phyloP scores from a whole-genome alignment of 371 early-diverging fungal genomes.

The Rhizopus delemar region DNA sequence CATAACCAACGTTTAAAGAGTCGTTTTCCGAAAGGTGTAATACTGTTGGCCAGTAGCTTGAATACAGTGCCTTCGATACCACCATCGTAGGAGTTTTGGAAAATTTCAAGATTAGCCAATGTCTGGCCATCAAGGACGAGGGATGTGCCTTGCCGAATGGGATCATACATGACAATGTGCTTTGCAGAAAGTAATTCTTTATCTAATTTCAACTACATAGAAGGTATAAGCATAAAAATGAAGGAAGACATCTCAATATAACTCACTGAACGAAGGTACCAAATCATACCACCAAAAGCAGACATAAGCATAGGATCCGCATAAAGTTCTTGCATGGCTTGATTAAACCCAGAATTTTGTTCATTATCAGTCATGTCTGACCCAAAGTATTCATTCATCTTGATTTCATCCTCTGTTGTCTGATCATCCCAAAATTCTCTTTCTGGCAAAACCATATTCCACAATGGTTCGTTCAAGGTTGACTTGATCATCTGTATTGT shows the following conservation, averaged over 20 bases:
- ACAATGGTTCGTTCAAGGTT: constrained; percentile 56
- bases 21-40: constrained; percentile 90
- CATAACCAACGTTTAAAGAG: constrained; percentile 89
- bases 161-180: constrained; percentile 80
- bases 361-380: constrained; percentile 19
- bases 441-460: constrained; percentile 74
- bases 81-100: constrained; percentile 83
- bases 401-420: constrained; percentile 70
- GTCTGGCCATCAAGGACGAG: constrained; percentile 95
- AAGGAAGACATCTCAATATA: not conserved
- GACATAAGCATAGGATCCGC: constrained; percentile 54
- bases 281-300: constrained; percentile 80
- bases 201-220: constrained; percentile 76
- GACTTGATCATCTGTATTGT: constrained; percentile 79
- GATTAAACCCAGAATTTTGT: not conserved
- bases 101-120: constrained; percentile 91
- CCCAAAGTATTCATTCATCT: constrained; percentile 67
- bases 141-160: constrained; percentile 63
- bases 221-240: not conserved
- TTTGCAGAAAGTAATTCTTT: constrained; percentile 78
- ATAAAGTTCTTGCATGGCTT: constrained; percentile 20
- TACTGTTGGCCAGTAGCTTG: constrained; percentile 81
- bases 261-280: constrained; percentile 72
- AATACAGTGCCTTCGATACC: constrained; percentile 83
- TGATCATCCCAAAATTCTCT: constrained; percentile 84